Base-by-base conservation (phyloP, 331 rosid species). In the Ulmus americana region DNA sequence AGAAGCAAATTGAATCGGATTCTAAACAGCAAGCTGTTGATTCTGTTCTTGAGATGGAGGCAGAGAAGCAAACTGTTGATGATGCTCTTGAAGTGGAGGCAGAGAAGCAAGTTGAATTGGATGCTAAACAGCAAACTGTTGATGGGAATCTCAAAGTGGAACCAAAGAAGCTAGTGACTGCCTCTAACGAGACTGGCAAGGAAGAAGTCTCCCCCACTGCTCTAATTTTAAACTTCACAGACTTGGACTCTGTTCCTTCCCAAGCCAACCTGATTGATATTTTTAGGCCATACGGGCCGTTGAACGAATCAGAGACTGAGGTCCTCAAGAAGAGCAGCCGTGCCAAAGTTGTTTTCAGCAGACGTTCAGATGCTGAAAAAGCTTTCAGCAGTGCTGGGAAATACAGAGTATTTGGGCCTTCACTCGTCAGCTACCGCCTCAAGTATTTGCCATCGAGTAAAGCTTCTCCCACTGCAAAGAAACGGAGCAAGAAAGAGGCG, bases 311-410 rank as follows among this genome's bases (percentile, higher is more conserved):
- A 0, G 71, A 79, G 85, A 88, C 97, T 8, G 85, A 84, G 74
- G 75, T 91, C 57, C 39, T 86, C 40, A 77, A 75, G 85, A 88
- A 70, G 69, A 83, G 80, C 45, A 81, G 67, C 70, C 73, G 90
- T 0, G 97, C 85, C 53, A 82, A 74, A 72, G 90, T 88, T 70
- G 88, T 91, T 73, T 91, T 91, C 65, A 69, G 39, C 70, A 77
- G 70, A 70, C 78, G 72, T 20, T 12, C 65, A 6, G 95, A 86
- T 71, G 95, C 96, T 18, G 88, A 86, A 80, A 66, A 74, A 40
- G 97, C 95, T 65, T 92, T 88, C 76, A 86, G 95, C 54, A 88
- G 90, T 65, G 83, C 95, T 8, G 96, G 98, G 62, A 89, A 88
- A 71, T 91, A 81, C 69, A 81, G 84, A 74, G 80, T 74, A 20